Evolutionary conservation across 2,329 filamentous ascomycete species (phyloP).

Genomic region (Aphanoascus verrucosus): DNA sequence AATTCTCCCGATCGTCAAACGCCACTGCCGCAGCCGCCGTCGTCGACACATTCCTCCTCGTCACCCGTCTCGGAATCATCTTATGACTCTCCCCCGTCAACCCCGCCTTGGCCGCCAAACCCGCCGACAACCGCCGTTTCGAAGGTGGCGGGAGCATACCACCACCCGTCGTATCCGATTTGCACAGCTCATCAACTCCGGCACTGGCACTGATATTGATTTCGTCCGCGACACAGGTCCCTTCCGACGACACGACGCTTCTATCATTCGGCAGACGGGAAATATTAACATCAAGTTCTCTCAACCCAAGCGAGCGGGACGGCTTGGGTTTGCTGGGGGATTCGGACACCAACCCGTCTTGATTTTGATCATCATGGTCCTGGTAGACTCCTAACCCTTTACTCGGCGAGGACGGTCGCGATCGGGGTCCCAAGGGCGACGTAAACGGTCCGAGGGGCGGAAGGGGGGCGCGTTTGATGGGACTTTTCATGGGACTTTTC

Average conservation of each 20-base stretch:
- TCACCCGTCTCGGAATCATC: conserved; percentile 34
- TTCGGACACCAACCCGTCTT: conserved; percentile 28
- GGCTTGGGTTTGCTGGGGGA: conserved; percentile 16
- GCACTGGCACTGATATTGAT: not conserved
- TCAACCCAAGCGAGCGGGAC: conserved; percentile 35
- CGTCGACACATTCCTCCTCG: conserved; percentile 30
- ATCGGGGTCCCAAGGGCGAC: conserved; percentile 15
- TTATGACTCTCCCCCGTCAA: conserved; percentile 28
- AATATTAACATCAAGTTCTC: conserved; percentile 44
- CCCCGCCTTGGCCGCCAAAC: conserved; percentile 17
- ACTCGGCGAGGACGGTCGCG: conserved; percentile 32
- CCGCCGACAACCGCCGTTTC: conserved; percentile 18
- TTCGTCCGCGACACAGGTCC: not conserved
- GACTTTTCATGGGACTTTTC: conserved; percentile 20
- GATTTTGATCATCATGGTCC: too few relatives aligned
- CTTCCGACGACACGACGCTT: conserved; percentile 12
- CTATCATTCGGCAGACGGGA: conserved; percentile 27
- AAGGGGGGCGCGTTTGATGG: conserved; percentile 19
- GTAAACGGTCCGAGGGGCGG: conserved; percentile 16
- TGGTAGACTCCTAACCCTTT: conserved; percentile 47
- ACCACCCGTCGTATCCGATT: conserved; percentile 17
- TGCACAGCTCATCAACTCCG: conserved; percentile 15
- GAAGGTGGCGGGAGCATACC: conserved; percentile 20
- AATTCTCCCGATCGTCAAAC: conserved; percentile 38
- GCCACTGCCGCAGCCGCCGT: conserved; percentile 10